Evolutionary conservation across 352 stramenopile genomes (phyloP).

Genomic region (Pythium grandisporangium): DNA sequence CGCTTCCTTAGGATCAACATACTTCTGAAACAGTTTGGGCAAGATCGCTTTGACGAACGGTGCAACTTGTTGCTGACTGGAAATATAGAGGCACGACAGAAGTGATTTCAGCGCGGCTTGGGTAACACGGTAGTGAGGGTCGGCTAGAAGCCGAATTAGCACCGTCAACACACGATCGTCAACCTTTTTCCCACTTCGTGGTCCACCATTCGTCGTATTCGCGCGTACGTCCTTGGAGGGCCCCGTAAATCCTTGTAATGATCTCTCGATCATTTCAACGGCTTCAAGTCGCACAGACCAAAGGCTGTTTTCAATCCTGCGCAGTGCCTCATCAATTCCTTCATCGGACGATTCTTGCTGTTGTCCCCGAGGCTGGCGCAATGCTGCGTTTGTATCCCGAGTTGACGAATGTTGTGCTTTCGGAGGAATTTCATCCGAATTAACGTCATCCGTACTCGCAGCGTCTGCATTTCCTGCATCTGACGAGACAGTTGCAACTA

Average conservation of each 20-base stretch:
- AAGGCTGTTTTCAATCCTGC: constrained; percentile 30
- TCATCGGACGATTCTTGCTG: constrained; percentile 16
- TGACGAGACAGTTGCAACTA: background rate
- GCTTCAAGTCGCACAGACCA: constrained; percentile 68
- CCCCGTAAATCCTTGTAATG: too few relatives aligned
- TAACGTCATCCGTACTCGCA: too few relatives aligned
- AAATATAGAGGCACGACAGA: constrained; percentile 34
- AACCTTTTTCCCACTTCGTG: constrained; percentile 19
- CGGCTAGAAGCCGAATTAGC: constrained; percentile 57
- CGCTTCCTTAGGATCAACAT: constrained; percentile 67
- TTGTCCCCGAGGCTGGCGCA: too few relatives aligned
- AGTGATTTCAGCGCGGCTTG: constrained; percentile 58
- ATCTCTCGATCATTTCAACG: constrained; percentile 23
- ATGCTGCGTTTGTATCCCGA: too few relatives aligned
- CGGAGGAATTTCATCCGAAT: too few relatives aligned
- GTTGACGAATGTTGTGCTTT: too few relatives aligned
- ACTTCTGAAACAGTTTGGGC: constrained; percentile 62
- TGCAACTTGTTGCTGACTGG: constrained; percentile 24
- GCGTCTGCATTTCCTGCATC: background rate
- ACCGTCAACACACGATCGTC: constrained; percentile 42
- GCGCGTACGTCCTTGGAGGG: too few relatives aligned
- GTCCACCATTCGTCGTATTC: too few relatives aligned
- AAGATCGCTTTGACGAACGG: constrained; percentile 49
- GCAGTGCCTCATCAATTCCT: constrained; percentile 45
- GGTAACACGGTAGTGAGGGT: constrained; percentile 67